phyloP scores from a whole-genome alignment of 257 asterid genomes.

The Ophiorrhiza pumila region DNA sequence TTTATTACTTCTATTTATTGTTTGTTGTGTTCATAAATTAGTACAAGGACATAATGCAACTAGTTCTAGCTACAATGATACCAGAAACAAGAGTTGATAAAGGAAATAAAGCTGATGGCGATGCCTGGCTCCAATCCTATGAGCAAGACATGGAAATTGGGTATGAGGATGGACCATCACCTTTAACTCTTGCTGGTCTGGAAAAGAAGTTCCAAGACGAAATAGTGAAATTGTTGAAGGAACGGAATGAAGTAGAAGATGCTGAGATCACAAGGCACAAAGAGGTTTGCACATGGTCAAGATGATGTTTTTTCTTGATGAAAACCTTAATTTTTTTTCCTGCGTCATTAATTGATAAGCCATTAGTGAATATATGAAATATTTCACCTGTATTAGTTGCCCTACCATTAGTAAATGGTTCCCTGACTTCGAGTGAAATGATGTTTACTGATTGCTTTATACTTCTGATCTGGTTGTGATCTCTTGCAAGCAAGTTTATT shows the following conservation, averaged over 20 bases:
- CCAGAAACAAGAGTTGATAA: slow-evolving; percentile 6
- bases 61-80: slow-evolving; percentile 2
- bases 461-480: not conserved
- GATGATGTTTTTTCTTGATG: not conserved
- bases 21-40: slow-evolving; percentile 5
- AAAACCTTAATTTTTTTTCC: no score
- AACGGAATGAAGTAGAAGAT: slow-evolving; percentile 24
- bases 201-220: slow-evolving; percentile 23
- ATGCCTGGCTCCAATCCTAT: slow-evolving; percentile 3
- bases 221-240: slow-evolving; percentile 15
- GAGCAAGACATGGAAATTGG: slow-evolving; percentile 30
- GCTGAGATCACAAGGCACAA: slow-evolving; percentile 23
- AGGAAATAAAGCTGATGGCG: not conserved
- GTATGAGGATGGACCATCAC: slow-evolving; percentile 16
- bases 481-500: not conserved
- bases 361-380: not conserved
- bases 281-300: slow-evolving; percentile 17
- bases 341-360: no score
- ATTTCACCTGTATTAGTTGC: not conserved
- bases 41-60: slow-evolving; percentile 19
- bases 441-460: not conserved
- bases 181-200: slow-evolving; percentile 16
- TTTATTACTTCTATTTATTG: not conserved
- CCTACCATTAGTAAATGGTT: no score
- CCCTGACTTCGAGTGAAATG: not conserved